Percentiles rank a stretch among this genome's conserved stretches.
Conservation (phyloP, 2,329 filamentous ascomycete genomes). For the Sclerotinia sclerotiorum region DNA sequence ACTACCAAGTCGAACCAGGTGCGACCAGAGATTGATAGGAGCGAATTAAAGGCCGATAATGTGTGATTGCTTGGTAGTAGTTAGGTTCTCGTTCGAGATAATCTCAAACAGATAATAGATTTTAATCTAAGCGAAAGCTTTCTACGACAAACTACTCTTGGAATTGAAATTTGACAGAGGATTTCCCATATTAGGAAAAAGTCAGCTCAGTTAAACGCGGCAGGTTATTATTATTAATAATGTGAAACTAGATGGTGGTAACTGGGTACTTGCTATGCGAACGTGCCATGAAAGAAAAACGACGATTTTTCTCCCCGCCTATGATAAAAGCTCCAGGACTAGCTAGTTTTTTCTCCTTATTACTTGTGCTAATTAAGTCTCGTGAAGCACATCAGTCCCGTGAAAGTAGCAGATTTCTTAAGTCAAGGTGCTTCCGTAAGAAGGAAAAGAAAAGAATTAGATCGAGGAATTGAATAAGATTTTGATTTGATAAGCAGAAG, state of each 20-base stretch:
- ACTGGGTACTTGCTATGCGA: background rate
- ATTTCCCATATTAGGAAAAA: accelerated
- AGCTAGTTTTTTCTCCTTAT: accelerated
- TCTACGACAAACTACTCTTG: background rate
- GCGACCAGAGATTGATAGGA: accelerated
- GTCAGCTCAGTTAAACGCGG: background rate
- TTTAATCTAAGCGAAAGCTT: background rate
- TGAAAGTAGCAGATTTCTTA: accelerated
- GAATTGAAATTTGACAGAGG: background rate
- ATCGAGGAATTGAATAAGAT: accelerated
- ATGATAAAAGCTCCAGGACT: background rate
- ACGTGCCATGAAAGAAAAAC: background rate
- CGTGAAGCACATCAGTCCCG: background rate
- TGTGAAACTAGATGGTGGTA: accelerated
- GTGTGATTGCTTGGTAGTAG: background rate
- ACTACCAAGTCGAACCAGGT: accelerated
- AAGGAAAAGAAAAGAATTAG: background rate
- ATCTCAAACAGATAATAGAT: too few relatives aligned
- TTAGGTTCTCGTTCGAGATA: too few relatives aligned
- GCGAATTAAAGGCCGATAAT: accelerated
- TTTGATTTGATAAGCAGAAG: background rate
- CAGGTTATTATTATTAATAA: too few relatives aligned
- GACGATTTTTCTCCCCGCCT: background rate
- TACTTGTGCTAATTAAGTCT: background rate
- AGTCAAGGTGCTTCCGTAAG: background rate